Percentiles rank a stretch among this genome's conserved stretches.
Evolutionary conservation across 352 stramenopile genomes (phyloP).

Genomic region (Pythium aquatile): DNA sequence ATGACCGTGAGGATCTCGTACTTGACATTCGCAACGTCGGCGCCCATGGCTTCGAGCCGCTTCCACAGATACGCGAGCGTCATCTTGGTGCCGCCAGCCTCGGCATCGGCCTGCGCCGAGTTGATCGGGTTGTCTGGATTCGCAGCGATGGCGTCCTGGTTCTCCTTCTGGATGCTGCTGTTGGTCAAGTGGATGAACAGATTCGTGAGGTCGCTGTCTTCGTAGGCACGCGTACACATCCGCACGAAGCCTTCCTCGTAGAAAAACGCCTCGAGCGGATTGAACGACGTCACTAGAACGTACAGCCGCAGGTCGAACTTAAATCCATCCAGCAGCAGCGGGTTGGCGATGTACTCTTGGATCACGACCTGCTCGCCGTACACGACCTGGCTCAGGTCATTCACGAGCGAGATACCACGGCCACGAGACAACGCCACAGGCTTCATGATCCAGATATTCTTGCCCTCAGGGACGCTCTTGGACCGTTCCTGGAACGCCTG

Average conservation of each 20-base stretch:
- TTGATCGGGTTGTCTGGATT: slow-evolving; percentile 46
- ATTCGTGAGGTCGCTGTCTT: slow-evolving; percentile 68
- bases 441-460: slow-evolving; percentile 96
- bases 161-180: slow-evolving; percentile 91
- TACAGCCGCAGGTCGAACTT: slow-evolving; percentile 94
- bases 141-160: slow-evolving; percentile 52
- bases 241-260: slow-evolving; percentile 93
- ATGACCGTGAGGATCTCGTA: slow-evolving; percentile 74
- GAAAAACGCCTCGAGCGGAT: slow-evolving; percentile 91
- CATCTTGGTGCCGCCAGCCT: slow-evolving; percentile 82
- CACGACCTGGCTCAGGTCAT: slow-evolving; percentile 82
- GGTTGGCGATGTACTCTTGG: slow-evolving; percentile 89
- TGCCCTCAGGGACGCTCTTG: slow-evolving; percentile 26
- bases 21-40: slow-evolving; percentile 70
- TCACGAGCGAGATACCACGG: slow-evolving; percentile 92
- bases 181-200: slow-evolving; percentile 95
- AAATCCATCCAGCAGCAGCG: slow-evolving; percentile 86
- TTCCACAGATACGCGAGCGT: slow-evolving; percentile 76
- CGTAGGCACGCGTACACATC: slow-evolving; percentile 85
- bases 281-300: slow-evolving; percentile 93
- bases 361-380: slow-evolving; percentile 89
- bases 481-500: slow-evolving; percentile 72
- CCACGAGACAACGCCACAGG: slow-evolving; percentile 89
- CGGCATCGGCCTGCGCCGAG: slow-evolving; percentile 28
- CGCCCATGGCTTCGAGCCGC: slow-evolving; percentile 56